phyloP scores from a whole-genome alignment of 495 filamentous ascomycete species.

The Aspergillus avenaceus region DNA sequence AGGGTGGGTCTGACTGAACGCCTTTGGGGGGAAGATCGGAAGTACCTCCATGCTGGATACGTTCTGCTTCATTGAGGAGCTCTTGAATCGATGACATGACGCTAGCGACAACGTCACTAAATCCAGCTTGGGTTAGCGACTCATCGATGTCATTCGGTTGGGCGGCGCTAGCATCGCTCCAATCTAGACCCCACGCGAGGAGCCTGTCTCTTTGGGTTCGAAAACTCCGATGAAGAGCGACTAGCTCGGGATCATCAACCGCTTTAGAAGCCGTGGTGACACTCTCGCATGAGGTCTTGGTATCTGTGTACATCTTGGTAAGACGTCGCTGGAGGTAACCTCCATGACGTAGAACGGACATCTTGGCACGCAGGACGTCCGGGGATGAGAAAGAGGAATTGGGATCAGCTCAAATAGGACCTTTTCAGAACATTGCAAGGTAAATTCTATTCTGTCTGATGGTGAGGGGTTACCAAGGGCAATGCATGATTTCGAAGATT shows the following conservation, averaged over 20 bases:
- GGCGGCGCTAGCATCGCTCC: slow-evolving; percentile 67
- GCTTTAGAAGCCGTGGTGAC: slow-evolving; percentile 66
- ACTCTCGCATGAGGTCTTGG: slow-evolving; percentile 82
- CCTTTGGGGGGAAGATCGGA: slow-evolving; percentile 37
- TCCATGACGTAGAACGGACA: slow-evolving; percentile 48
- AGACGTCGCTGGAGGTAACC: slow-evolving; percentile 60
- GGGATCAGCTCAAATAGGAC: slow-evolving; percentile 14
- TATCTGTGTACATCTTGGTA: slow-evolving; percentile 88
- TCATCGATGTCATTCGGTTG: slow-evolving; percentile 81
- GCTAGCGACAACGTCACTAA: slow-evolving; percentile 81
- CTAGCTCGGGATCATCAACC: slow-evolving; percentile 50
- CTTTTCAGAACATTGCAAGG: slow-evolving; percentile 18
- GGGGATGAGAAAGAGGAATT: slow-evolving; percentile 13
- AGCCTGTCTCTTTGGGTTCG: slow-evolving; percentile 59
- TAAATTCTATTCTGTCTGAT: neutral
- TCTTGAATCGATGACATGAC: slow-evolving; percentile 89
- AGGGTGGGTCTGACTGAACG: slow-evolving; percentile 28
- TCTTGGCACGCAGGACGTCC: slow-evolving; percentile 27
- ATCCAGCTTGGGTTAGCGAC: slow-evolving; percentile 73
- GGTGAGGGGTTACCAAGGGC: neutral
- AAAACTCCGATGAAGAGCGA: slow-evolving; percentile 52
- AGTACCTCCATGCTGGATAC: slow-evolving; percentile 58
- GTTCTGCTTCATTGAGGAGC: slow-evolving; percentile 79
- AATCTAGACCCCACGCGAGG: slow-evolving; percentile 85
- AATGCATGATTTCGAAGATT: slow-evolving; percentile 1